Base-by-base conservation (phyloP, 306 rosid species). In the Casuarina glauca region DNA sequence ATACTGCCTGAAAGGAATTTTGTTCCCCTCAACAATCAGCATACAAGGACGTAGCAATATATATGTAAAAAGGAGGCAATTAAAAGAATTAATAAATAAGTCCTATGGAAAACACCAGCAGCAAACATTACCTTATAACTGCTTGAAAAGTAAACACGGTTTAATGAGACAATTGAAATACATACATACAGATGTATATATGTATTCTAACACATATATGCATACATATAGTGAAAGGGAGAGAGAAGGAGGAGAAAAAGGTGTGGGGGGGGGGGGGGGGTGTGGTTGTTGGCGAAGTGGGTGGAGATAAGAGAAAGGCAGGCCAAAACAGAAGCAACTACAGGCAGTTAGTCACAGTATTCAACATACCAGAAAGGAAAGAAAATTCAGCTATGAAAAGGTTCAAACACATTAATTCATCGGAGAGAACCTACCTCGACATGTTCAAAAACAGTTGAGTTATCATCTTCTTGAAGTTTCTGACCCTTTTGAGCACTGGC, bases 401-500 rank as follows among this genome's bases (percentile, higher is more conserved):
- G 38, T 69, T 75, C 26, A 20, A 80, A 35, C 71, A 51, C 36
- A 68, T 32, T 68, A 49, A 83, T 57, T 35, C 76, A 46, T 44
- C 62, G 57, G 48, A 79, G 70, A 66, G 69, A 61, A 80, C 89
- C 76, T 82, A 96, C 99, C 97, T 91, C 98, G 70, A 77, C 85
- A 73, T 48, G 88, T 50, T 93, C 93, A 79, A 85, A 86, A 78
- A 78, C 78, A 81, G 80, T 78, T n/a, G 88, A 49, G 64, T 74
- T 73, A 45, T 75, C 86, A 80, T 84, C 91, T 69, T 87, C 89
- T 74, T 88, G 82, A 82, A 76, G 82, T 85, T 91, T 93, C 67
- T 38, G 87, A 63, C 97, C 94, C 86, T 96, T 96, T 72, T 82
- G 93, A 73, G 94, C 89, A 83, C 93, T 96, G 76, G 97, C 98